phyloP scores from a whole-genome alignment of 2,329 filamentous ascomycete genomes.

The Conoideocrella luteorostrata region DNA sequence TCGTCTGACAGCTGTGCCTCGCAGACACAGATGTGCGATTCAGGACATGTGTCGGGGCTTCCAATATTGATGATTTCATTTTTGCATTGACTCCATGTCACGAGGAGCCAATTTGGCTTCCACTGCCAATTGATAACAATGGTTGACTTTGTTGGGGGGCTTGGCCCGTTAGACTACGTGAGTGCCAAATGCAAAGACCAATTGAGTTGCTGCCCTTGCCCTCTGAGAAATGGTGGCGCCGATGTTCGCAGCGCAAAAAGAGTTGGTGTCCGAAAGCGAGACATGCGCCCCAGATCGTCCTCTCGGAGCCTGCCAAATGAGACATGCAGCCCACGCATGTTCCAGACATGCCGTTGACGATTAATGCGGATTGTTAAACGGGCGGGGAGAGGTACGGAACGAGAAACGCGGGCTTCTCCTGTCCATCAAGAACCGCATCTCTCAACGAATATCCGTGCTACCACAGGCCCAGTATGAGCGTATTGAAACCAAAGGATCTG shows the following conservation, averaged over 20 bases:
- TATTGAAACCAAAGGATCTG: too few relatives aligned
- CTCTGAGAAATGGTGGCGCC: constrained; percentile 6
- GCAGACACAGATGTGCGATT: too few relatives aligned
- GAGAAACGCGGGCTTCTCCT: background rate
- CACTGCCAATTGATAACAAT: background rate
- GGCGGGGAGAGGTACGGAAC: background rate
- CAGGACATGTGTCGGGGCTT: too few relatives aligned
- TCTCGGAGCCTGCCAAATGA: constrained; percentile 27
- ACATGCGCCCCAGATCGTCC: constrained; percentile 23
- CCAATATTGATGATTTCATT: background rate
- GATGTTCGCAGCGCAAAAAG: constrained; percentile 12
- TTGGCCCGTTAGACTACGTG: background rate
- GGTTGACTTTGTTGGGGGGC: too few relatives aligned
- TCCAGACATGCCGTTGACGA: constrained; percentile 25
- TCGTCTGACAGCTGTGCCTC: too few relatives aligned
- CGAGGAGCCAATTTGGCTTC: background rate
- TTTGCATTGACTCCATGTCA: background rate
- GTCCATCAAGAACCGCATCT: too few relatives aligned
- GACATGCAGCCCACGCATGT: constrained; percentile 29
- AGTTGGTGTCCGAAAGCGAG: constrained; percentile 12
- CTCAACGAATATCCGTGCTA: too few relatives aligned
- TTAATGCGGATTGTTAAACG: constrained; percentile 12
- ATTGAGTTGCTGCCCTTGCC: background rate
- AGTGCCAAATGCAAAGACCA: background rate
- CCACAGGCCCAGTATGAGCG: too few relatives aligned